Evolutionary conservation across 1,139 yeast genomes (phyloP).

Genomic region (Protomyces lactucae-debilis): DNA sequence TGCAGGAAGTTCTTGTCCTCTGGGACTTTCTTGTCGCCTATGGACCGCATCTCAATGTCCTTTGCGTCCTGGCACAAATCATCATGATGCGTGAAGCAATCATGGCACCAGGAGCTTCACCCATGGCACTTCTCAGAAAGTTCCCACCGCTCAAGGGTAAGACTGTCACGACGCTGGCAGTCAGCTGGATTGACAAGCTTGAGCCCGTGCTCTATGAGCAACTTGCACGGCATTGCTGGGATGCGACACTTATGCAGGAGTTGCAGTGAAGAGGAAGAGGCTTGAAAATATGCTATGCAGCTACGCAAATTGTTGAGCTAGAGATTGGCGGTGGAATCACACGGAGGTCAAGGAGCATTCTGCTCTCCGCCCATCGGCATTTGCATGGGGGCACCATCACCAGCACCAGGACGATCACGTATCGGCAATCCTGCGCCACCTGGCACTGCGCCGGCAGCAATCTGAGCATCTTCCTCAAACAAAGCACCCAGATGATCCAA

Average conservation of each 20-base stretch:
- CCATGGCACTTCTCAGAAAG: constrained; percentile 20
- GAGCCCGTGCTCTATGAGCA: constrained; percentile 66
- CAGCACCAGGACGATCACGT: too few relatives aligned
- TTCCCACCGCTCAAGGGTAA: constrained; percentile 18
- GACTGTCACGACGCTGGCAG: constrained; percentile 38
- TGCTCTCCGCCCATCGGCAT: too few relatives aligned
- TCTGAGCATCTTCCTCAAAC: too few relatives aligned
- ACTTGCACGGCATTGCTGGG: constrained; percentile 67
- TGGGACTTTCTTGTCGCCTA: constrained; percentile 93
- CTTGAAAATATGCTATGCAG: neutral
- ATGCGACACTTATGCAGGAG: constrained; percentile 39
- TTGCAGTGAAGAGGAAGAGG: neutral
- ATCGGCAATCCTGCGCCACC: too few relatives aligned
- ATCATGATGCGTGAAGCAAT: constrained; percentile 47
- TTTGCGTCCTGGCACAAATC: constrained; percentile 80
- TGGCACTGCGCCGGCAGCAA: too few relatives aligned
- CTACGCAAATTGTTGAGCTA: too few relatives aligned
- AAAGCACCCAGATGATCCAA: too few relatives aligned
- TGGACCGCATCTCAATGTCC: constrained; percentile 81
- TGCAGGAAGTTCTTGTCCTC: constrained; percentile 63
- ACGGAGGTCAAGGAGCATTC: too few relatives aligned
- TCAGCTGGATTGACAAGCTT: constrained; percentile 72
- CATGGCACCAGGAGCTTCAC: constrained; percentile 18
- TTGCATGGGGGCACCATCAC: too few relatives aligned
- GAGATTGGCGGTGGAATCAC: too few relatives aligned